A percentile compares a stretch with the other conserved stretches of the same genome.
These are phyloP conservation scores for Phytophthora brassicae DNA, from an alignment of 352 stramenopile genomes.

Conservation along the genomic window DNA sequence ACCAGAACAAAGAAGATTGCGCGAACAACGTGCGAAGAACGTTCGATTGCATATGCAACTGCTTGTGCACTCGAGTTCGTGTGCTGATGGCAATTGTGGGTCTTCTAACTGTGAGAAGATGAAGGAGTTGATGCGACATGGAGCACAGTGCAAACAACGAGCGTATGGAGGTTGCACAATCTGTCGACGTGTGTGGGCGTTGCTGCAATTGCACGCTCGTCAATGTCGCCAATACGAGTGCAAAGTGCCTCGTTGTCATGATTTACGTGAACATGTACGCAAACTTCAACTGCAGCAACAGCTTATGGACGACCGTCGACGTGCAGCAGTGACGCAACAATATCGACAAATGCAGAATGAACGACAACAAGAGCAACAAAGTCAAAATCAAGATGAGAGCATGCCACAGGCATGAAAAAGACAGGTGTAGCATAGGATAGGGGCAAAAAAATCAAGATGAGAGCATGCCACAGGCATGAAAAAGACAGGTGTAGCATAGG, in stretches of 20 bases:
- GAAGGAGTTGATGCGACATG: conserved; percentile 97
- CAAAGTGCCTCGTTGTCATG: conserved; percentile 95
- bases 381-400: conserved; percentile 39
- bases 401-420: conserved; percentile 38
- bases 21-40: conserved; percentile 91
- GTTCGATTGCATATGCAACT: conserved; percentile 98
- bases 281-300: conserved; percentile 97
- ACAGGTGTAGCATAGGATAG: conserved; percentile 48
- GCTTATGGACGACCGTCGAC: conserved; percentile 96
- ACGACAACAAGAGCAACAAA: conserved; percentile 38
- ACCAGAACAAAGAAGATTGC: conserved; percentile 63
- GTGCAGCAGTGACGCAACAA: conserved; percentile 85
- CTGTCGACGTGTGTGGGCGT: conserved; percentile 96
- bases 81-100: conserved; percentile 89
- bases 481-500: conserved; percentile 43
- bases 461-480: conserved; percentile 40
- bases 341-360: conserved; percentile 83
- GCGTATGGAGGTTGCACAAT: conserved; percentile 94
- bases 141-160: conserved; percentile 91
- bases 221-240: conserved; percentile 95
- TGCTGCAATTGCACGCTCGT: conserved; percentile 97
- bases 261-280: conserved; percentile 94
- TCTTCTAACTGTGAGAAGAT: conserved; percentile 99
- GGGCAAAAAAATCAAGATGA: conserved; percentile 34
- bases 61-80: conserved; percentile 96